Conservation (phyloP, 2,329 filamentous ascomycete genomes). For the Diaporthe vexans region DNA sequence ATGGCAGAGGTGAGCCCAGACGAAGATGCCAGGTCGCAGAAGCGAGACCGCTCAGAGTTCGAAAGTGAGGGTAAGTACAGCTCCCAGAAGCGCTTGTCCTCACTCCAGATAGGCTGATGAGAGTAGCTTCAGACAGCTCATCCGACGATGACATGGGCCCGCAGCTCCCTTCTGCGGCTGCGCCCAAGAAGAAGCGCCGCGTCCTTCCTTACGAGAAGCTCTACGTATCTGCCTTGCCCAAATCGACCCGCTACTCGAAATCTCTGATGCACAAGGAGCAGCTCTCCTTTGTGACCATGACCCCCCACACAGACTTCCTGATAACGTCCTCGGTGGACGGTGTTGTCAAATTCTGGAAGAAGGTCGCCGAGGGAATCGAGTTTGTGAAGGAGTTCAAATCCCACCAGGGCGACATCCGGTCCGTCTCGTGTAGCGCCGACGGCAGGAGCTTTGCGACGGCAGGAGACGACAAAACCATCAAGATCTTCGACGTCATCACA, state of each 20-base stretch:
- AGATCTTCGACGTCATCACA: slow-evolving; percentile 86
- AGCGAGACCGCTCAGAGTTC: slow-evolving; percentile 71
- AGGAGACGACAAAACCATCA: slow-evolving; percentile 82
- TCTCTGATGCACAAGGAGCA: slow-evolving; percentile 99
- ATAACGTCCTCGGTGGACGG: slow-evolving; percentile 95
- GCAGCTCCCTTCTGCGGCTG: slow-evolving; percentile 83
- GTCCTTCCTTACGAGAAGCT: slow-evolving; percentile 95
- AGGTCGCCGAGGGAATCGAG: slow-evolving; percentile 88
- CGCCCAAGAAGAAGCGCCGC: slow-evolving; percentile 90
- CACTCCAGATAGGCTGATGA: slow-evolving; percentile 23
- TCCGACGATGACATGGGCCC: slow-evolving; percentile 96
- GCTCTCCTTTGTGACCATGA: slow-evolving; percentile 87
- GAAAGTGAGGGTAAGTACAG: slow-evolving; percentile 57
- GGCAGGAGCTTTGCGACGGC: slow-evolving; percentile 94
- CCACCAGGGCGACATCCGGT: slow-evolving; percentile 86
- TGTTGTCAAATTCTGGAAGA: slow-evolving; percentile 99
- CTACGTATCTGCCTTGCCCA: slow-evolving; percentile 90
- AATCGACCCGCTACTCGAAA: slow-evolving; percentile 86
- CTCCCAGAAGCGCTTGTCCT: background rate
- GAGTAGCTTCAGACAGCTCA: slow-evolving; percentile 60
- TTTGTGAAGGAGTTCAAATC: slow-evolving; percentile 99
- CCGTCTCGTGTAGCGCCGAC: slow-evolving; percentile 88
- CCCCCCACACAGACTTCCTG: slow-evolving; percentile 92
- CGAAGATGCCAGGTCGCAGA: slow-evolving; percentile 57
- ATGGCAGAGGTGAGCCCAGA: slow-evolving; percentile 51